A percentile compares a stretch with the other conserved stretches of the same genome.
phyloP scores from a whole-genome alignment of 1,139 yeast genomes.

The Magnusiomyces tetraspermus region DNA sequence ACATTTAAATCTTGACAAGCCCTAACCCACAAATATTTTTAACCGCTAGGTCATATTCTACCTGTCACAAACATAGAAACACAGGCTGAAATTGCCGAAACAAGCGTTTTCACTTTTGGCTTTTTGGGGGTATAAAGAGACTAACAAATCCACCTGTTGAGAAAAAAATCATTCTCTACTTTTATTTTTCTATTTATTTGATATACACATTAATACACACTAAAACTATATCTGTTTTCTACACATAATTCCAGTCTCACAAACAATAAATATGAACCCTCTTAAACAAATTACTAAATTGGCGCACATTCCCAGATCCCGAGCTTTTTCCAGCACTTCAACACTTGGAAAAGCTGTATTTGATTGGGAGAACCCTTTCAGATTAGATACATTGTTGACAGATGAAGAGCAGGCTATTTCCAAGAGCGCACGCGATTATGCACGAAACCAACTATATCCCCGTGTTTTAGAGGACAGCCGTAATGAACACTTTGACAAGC shows the following conservation, averaged over 20 bases:
- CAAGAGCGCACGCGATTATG: slow-evolving; percentile 35
- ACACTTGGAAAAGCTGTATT: slow-evolving; percentile 19
- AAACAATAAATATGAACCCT: neutral
- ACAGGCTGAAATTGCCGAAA: too few relatives aligned
- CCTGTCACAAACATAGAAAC: neutral
- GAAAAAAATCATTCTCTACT: too few relatives aligned
- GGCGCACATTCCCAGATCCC: neutral
- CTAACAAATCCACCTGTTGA: too few relatives aligned
- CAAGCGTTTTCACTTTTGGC: too few relatives aligned
- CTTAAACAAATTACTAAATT: neutral
- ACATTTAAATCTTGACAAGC: neutral
- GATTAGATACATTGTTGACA: slow-evolving; percentile 31
- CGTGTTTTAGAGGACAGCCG: slow-evolving; percentile 36
- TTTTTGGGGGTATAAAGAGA: too few relatives aligned
- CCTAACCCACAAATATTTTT: neutral
- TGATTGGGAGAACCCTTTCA: slow-evolving; percentile 35
- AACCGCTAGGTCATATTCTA: neutral
- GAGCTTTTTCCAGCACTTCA: slow-evolving; percentile 11
- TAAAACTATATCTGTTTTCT: too few relatives aligned
- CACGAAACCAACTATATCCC: slow-evolving; percentile 35
- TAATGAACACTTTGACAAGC: slow-evolving; percentile 33
- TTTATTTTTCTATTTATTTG: too few relatives aligned
- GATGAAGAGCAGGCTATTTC: slow-evolving; percentile 37
- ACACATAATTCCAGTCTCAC: neutral
- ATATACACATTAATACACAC: too few relatives aligned